Percentiles rank a stretch among this genome's conserved stretches.
These are phyloP conservation scores for Lipomyces spencermartinsiae DNA, from an alignment of 805 yeast species.

Conservation along the genomic window DNA sequence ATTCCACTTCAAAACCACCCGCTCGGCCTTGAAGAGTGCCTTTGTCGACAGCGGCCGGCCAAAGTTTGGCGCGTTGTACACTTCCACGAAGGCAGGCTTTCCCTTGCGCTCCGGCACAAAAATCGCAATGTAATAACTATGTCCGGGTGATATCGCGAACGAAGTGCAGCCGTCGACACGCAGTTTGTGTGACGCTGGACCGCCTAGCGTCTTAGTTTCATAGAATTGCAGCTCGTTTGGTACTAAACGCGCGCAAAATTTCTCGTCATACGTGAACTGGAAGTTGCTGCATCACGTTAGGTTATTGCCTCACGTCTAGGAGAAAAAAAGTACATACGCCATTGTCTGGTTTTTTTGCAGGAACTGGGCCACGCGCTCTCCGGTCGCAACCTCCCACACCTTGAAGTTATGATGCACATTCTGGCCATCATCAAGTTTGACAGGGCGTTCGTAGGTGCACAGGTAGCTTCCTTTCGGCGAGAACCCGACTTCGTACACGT, in stretches of 20 bases:
- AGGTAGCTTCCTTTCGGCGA: constrained; percentile 87
- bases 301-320: neutral
- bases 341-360: constrained; percentile 79
- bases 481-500: constrained; percentile 81
- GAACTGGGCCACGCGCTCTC: constrained; percentile 63
- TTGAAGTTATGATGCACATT: constrained; percentile 75
- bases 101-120: constrained; percentile 87
- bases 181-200: constrained; percentile 62
- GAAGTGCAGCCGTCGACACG: constrained; percentile 59
- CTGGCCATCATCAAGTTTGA: constrained; percentile 67
- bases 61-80: constrained; percentile 79
- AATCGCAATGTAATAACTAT: constrained; percentile 86
- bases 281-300: constrained; percentile 50
- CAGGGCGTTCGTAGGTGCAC: constrained; percentile 89
- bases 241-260: constrained; percentile 65
- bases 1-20: constrained; percentile 93
- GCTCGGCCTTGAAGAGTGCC: constrained; percentile 93
- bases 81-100: constrained; percentile 85
- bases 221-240: constrained; percentile 71
- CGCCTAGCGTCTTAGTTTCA: constrained; percentile 53
- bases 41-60: constrained; percentile 81
- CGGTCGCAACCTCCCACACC: constrained; percentile 65
- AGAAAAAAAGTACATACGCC: constrained; percentile 20
- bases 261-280: constrained; percentile 86
- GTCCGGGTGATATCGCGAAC: constrained; percentile 83